Conservation (phyloP, 163 green algal species). For the Scenedesmus sp. region DNA sequence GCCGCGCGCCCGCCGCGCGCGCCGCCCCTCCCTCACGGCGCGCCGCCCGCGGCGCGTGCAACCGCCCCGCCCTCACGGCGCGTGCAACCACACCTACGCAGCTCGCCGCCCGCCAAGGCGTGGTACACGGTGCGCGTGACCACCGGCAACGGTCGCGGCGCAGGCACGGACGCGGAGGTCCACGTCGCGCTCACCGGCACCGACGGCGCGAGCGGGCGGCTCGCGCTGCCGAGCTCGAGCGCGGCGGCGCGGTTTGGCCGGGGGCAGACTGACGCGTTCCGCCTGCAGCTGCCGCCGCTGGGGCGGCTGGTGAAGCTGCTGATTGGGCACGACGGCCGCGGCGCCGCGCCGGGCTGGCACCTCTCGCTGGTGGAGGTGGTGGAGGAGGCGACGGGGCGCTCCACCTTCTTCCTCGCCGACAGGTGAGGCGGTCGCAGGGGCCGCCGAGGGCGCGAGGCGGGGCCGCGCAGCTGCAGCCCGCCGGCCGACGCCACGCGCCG, state of each 20-base stretch:
- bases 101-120: constrained; percentile 33
- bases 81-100: too few species aligned
- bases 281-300: constrained; percentile 59
- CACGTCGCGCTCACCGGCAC: constrained; percentile 60
- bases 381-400: constrained; percentile 23
- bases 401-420: constrained; percentile 25
- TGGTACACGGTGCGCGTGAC: constrained; percentile 52
- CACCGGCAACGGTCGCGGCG: constrained; percentile 68
- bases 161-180: constrained; percentile 70
- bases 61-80: background rate
- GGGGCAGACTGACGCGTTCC: constrained; percentile 68
- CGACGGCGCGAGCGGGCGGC: constrained; percentile 45
- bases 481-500: too few species aligned
- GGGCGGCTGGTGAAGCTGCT: constrained; percentile 58
- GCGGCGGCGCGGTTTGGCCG: constrained; percentile 68
- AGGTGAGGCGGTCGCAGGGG: too few species aligned
- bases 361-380: constrained; percentile 59
- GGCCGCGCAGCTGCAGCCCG: too few species aligned
- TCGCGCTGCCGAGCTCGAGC: constrained; percentile 51
- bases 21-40: too few species aligned
- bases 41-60: too few species aligned
- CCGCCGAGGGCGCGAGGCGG: too few species aligned
- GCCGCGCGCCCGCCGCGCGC: too few species aligned
- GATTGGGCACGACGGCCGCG: constrained; percentile 62
- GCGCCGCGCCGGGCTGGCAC: constrained; percentile 54